phyloP scores from a whole-genome alignment of 257 asterid species.

The Primulina tabacum region DNA sequence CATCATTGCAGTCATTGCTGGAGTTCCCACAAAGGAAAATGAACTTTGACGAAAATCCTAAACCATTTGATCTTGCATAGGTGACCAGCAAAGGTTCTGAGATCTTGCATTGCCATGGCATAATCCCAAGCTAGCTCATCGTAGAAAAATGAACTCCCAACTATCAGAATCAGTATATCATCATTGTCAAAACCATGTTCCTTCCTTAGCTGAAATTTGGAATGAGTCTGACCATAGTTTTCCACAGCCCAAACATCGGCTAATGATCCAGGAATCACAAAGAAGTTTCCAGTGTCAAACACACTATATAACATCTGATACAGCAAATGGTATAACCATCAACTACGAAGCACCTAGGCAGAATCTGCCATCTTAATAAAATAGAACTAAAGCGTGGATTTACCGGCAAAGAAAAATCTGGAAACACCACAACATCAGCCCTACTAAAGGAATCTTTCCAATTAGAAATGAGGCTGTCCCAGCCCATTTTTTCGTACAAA shows the following conservation, averaged over 20 bases:
- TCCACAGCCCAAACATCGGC: slow-evolving; percentile 94
- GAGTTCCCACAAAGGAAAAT: slow-evolving; percentile 82
- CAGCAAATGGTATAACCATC: slow-evolving; percentile 40
- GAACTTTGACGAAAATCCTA: slow-evolving; percentile 55
- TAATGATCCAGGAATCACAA: slow-evolving; percentile 95
- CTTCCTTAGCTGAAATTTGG: slow-evolving; percentile 67
- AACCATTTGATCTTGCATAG: slow-evolving; percentile 58
- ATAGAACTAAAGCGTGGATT: slow-evolving; percentile 21
- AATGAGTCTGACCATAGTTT: slow-evolving; percentile 70
- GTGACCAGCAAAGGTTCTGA: slow-evolving; percentile 74
- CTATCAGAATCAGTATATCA: slow-evolving; percentile 72
- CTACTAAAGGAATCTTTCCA: slow-evolving; percentile 74
- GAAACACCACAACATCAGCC: slow-evolving; percentile 89
- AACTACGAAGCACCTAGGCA: slow-evolving; percentile 28
- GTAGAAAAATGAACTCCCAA: slow-evolving; percentile 87
- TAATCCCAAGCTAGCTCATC: slow-evolving; percentile 78
- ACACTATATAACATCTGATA: slow-evolving; percentile 86
- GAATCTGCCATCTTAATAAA: slow-evolving; percentile 21
- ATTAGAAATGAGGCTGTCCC: slow-evolving; percentile 71
- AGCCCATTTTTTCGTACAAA: slow-evolving; percentile 55
- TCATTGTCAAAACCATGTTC: slow-evolving; percentile 66
- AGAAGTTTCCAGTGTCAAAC: slow-evolving; percentile 99
- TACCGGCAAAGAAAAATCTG: slow-evolving; percentile 88
- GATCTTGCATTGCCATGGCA: slow-evolving; percentile 66
- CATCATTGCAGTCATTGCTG: slow-evolving; percentile 63